Conservation (phyloP, 371 early-diverging fungal species). For the Rhizopus delemar region DNA sequence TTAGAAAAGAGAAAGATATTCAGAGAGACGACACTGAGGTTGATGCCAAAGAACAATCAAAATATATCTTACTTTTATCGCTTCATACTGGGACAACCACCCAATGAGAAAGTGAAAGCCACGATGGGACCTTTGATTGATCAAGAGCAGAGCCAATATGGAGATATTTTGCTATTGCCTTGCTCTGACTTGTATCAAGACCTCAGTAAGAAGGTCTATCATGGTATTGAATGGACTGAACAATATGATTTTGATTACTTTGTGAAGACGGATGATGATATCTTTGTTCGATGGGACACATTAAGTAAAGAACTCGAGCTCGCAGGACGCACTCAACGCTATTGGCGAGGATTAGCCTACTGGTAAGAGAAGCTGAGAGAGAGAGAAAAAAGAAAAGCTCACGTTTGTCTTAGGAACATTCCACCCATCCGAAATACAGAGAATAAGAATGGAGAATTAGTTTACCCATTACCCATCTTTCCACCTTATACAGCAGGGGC, state of each 20-base stretch:
- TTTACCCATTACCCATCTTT: constrained; percentile 51
- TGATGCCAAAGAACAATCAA: constrained; percentile 51
- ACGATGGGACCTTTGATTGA: constrained; percentile 40
- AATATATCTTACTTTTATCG: constrained; percentile 52
- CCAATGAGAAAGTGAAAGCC: constrained; percentile 29
- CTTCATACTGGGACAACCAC: constrained; percentile 58
- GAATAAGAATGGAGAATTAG: constrained; percentile 50
- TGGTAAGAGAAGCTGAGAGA: constrained; percentile 42
- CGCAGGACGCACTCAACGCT: constrained; percentile 53
- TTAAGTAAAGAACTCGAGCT: constrained; percentile 54
- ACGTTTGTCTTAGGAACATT: constrained; percentile 33
- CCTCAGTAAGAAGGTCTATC: constrained; percentile 55
- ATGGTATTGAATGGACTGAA: constrained; percentile 57
- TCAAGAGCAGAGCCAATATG: constrained; percentile 40
- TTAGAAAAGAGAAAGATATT: constrained; percentile 51
- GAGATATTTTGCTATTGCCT: constrained; percentile 51
- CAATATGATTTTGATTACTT: constrained; percentile 60
- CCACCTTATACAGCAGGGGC: constrained; percentile 65
- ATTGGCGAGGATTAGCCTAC: constrained; percentile 66
- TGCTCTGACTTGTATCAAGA: constrained; percentile 54
- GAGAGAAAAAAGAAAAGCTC: neutral
- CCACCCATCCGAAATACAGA: constrained; percentile 43
- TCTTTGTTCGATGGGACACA: constrained; percentile 68
- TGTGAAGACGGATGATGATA: constrained; percentile 67
- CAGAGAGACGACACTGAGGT: constrained; percentile 57